These are phyloP conservation scores for Phytophthora megakarya DNA, from an alignment of 352 stramenopile genomes.

Conservation along the genomic window DNA sequence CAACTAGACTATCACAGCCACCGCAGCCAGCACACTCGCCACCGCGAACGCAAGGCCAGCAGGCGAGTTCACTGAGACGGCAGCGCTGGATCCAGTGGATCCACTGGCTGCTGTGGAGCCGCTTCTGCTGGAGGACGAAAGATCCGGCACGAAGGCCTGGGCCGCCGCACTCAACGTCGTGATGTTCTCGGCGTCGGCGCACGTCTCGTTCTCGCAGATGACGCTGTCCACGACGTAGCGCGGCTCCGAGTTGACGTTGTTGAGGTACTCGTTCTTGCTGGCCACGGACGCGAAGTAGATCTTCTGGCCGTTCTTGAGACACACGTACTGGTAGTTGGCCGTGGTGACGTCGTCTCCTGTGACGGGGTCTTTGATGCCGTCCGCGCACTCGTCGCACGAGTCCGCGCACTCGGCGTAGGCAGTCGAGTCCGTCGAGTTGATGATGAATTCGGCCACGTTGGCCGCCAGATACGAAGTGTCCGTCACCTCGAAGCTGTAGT, in stretches of 20 bases:
- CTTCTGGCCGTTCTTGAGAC: conserved; percentile 78
- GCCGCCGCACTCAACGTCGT: conserved; percentile 54
- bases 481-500: conserved; percentile 61
- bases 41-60: conserved; percentile 19
- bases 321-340: conserved; percentile 75
- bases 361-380: conserved; percentile 67
- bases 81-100: conserved; percentile 38
- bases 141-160: conserved; percentile 32
- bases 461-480: conserved; percentile 73
- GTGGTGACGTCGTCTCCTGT: conserved; percentile 57
- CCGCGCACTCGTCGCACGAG: conserved; percentile 54
- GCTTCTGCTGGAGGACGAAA: conserved; percentile 25
- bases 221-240: conserved; percentile 62
- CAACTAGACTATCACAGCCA: conserved; percentile 19
- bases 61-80: conserved; percentile 16
- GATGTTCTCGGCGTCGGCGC: conserved; percentile 63
- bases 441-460: conserved; percentile 61
- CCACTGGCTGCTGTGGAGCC: conserved; percentile 26
- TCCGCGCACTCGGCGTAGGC: conserved; percentile 40
- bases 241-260: conserved; percentile 57
- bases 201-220: conserved; percentile 59
- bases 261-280: conserved; percentile 66
- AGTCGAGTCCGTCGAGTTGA: conserved; percentile 41
- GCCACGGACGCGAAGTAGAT: conserved; percentile 77
- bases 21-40: conserved; percentile 17